These are phyloP conservation scores for Pseudocercospora musae DNA, from an alignment of 2,329 filamentous ascomycete species.

Conservation along the genomic window DNA sequence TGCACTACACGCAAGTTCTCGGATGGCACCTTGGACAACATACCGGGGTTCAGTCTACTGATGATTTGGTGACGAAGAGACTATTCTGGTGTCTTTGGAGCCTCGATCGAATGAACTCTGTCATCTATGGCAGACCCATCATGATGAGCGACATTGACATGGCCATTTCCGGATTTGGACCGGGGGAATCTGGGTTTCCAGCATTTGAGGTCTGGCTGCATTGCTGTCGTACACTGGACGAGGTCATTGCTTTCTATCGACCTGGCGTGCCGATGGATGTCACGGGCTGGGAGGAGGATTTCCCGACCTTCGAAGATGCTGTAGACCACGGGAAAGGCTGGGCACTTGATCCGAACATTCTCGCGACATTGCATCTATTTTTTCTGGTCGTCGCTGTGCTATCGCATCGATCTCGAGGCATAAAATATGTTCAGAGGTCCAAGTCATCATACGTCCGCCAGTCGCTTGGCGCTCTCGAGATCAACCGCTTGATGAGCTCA, in stretches of 20 bases:
- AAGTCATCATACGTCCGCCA: constrained; percentile 54
- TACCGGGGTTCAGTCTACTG: constrained; percentile 17
- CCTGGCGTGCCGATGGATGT: constrained; percentile 41
- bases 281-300: constrained; percentile 47
- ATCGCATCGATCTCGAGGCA: constrained; percentile 50
- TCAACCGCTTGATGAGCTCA: constrained; percentile 48
- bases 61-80: constrained; percentile 39
- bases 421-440: constrained; percentile 42
- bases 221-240: constrained; percentile 45
- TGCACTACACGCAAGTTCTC: constrained; percentile 50
- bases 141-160: constrained; percentile 50
- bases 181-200: constrained; percentile 44
- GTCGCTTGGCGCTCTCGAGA: constrained; percentile 54
- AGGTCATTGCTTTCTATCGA: constrained; percentile 48
- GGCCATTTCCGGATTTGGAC: constrained; percentile 41
- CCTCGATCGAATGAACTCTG: constrained; percentile 48
- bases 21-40: constrained; percentile 44
- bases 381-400: constrained; percentile 57
- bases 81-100: constrained; percentile 52
- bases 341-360: constrained; percentile 39
- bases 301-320: constrained; percentile 24
- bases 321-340: constrained; percentile 40
- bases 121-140: constrained; percentile 46
- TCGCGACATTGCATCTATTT: constrained; percentile 52
- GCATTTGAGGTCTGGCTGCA: constrained; percentile 49